Evolutionary conservation across 2,329 filamentous ascomycete species (phyloP).

Genomic region (Blumeriella jaapii): DNA sequence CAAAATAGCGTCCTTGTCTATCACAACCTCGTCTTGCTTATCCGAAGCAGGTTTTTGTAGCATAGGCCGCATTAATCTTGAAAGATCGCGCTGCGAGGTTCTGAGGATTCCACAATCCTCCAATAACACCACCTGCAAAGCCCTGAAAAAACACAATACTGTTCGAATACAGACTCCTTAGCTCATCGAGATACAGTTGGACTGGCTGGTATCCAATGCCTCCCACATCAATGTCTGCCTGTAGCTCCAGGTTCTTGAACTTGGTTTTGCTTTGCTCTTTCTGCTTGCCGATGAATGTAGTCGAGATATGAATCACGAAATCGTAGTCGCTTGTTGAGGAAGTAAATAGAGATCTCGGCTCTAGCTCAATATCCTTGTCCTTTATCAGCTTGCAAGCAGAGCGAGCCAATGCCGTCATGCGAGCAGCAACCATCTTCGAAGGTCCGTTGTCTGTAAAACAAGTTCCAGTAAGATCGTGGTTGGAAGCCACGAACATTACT

Average conservation of each 20-base stretch:
- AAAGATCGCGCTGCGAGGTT: slow-evolving; percentile 39
- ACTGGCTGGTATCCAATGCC: slow-evolving; percentile 48
- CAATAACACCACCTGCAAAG: slow-evolving; percentile 43
- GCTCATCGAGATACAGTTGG: slow-evolving; percentile 51
- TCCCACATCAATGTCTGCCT: slow-evolving; percentile 32
- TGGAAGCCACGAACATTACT: slow-evolving; percentile 70
- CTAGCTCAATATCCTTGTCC: slow-evolving; percentile 39
- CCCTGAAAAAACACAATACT: slow-evolving; percentile 74
- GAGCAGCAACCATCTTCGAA: slow-evolving; percentile 69
- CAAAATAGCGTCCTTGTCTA: slow-evolving; percentile 58
- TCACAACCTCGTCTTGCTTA: slow-evolving; percentile 38
- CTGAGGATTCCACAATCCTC: slow-evolving; percentile 54
- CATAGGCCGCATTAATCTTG: slow-evolving; percentile 60
- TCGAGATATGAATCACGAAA: slow-evolving; percentile 60
- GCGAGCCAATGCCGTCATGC: slow-evolving; percentile 72
- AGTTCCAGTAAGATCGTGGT: slow-evolving; percentile 64
- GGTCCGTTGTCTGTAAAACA: slow-evolving; percentile 70
- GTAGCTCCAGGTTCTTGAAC: slow-evolving; percentile 73
- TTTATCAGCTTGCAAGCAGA: slow-evolving; percentile 57
- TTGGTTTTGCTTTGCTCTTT: slow-evolving; percentile 33
- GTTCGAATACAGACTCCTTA: slow-evolving; percentile 54
- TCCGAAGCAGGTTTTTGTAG: slow-evolving; percentile 37
- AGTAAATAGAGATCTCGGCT: slow-evolving; percentile 56
- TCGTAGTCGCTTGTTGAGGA: slow-evolving; percentile 69
- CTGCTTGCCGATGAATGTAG: slow-evolving; percentile 26